Percentiles rank a stretch among this genome's conserved stretches.
Evolutionary conservation across 169 alveolate species (phyloP).

Genomic region (Plasmodium blacklocki): DNA sequence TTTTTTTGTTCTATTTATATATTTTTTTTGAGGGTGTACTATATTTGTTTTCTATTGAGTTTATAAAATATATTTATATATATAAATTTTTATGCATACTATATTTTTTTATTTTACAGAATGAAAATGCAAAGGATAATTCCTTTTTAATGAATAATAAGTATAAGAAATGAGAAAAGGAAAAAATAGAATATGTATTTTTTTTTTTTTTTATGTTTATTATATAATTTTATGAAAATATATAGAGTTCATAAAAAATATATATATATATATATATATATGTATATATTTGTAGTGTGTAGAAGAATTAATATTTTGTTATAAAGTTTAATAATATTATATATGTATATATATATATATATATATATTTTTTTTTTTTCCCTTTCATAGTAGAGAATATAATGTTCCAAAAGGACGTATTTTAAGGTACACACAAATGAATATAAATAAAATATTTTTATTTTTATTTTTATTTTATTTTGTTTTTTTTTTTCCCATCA

Average conservation of each 20-base stretch:
- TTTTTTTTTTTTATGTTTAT: background rate
- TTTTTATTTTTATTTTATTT: background rate
- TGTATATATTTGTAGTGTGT: background rate
- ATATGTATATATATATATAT: background rate
- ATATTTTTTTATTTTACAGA: constrained; percentile 15
- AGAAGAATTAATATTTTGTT: background rate
- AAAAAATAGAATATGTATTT: background rate
- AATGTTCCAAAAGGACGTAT: constrained; percentile 22
- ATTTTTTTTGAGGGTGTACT: too few species aligned
- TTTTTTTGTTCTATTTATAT: too few species aligned
- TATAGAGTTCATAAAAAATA: constrained; percentile 5
- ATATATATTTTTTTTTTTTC: constrained; percentile 17
- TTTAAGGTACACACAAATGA: constrained; percentile 24
- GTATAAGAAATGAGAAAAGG: constrained; percentile 18
- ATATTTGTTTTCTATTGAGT: too few species aligned
- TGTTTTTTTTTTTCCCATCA: background rate
- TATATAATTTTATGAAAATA: background rate
- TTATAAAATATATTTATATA: too few species aligned
- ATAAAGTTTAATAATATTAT: background rate
- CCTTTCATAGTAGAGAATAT: constrained; percentile 26
- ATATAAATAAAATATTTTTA: background rate
- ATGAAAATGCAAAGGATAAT: constrained; percentile 21
- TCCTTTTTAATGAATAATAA: constrained; percentile 13
- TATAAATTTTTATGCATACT: too few species aligned
- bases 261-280: background rate